Conservation (phyloP, 2,329 filamentous ascomycete genomes). For the Nakataea oryzae region DNA sequence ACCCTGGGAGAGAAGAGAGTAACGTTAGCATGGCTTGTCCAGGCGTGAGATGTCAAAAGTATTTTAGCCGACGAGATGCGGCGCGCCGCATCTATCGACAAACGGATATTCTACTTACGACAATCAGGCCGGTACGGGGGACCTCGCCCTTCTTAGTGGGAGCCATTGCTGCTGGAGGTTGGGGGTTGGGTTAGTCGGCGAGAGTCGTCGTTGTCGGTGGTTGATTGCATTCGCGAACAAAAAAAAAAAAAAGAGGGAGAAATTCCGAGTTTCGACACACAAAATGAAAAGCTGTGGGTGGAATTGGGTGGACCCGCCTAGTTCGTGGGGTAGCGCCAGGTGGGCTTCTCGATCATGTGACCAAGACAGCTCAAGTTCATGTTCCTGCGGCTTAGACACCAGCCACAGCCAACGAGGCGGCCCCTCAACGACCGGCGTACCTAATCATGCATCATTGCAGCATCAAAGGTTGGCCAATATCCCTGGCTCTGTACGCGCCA, state of each 20-base stretch:
- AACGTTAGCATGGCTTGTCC: background rate
- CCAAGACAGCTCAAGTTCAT: background rate
- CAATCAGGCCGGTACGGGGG: background rate
- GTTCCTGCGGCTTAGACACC: background rate
- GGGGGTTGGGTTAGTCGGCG: background rate
- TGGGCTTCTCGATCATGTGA: background rate
- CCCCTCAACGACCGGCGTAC: too few relatives aligned
- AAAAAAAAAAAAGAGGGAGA: background rate
- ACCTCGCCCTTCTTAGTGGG: conserved; percentile 1
- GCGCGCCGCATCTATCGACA: background rate
- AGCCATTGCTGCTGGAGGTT: conserved; percentile 3
- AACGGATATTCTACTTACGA: background rate
- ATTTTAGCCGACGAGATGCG: background rate
- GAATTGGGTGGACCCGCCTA: background rate
- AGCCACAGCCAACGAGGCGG: background rate
- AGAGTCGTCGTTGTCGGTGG: background rate
- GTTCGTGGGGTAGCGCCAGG: background rate
- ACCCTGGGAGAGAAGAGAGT: conserved; percentile 15
- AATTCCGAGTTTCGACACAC: background rate
- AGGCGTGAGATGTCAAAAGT: background rate
- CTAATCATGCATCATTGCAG: too few relatives aligned
- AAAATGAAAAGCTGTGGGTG: background rate
- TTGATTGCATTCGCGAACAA: background rate
- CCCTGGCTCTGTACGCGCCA: too few relatives aligned
- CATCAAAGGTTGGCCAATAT: too few relatives aligned